Evolutionary conservation across 192 early-diverging fungal species (phyloP).

Genomic region (Dispira simplex): DNA sequence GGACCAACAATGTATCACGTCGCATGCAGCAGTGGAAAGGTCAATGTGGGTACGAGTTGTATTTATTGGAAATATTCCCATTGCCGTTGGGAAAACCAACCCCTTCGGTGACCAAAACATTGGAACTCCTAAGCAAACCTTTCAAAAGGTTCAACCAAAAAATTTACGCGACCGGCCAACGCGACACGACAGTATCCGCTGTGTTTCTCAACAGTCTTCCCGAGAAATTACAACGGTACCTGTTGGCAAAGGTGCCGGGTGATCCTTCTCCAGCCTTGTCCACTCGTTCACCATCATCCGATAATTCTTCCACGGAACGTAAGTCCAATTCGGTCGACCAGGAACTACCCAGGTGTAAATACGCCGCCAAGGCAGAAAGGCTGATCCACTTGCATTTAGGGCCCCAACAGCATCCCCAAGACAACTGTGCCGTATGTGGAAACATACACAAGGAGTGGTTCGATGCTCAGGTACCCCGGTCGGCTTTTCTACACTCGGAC

Average conservation of each 20-base stretch:
- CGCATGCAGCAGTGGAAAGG: conserved; percentile 5
- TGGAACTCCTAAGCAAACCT: too few species aligned
- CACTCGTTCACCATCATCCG: too few species aligned
- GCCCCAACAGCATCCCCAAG: background rate
- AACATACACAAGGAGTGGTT: conserved; percentile 4
- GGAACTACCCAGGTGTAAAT: background rate
- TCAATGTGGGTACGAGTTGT: conserved; percentile 8
- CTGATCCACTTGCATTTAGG: background rate
- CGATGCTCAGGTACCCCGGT: background rate
- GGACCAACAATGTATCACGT: background rate
- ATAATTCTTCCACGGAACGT: background rate
- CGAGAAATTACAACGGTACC: background rate
- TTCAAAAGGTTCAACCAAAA: too few species aligned
- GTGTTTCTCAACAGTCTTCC: background rate
- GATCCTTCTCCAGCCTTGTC: too few species aligned
- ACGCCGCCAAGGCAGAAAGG: conserved; percentile 1
- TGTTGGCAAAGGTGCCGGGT: background rate
- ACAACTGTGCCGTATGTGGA: background rate
- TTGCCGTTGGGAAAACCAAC: background rate
- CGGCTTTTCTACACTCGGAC: background rate
- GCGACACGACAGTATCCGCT: background rate
- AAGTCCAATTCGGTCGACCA: background rate
- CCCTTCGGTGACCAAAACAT: too few species aligned
- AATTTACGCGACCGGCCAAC: too few species aligned
- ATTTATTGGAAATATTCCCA: background rate